Base-by-base conservation (phyloP, 768 basidiomycete species). In the Kwoniella botswanensis region DNA sequence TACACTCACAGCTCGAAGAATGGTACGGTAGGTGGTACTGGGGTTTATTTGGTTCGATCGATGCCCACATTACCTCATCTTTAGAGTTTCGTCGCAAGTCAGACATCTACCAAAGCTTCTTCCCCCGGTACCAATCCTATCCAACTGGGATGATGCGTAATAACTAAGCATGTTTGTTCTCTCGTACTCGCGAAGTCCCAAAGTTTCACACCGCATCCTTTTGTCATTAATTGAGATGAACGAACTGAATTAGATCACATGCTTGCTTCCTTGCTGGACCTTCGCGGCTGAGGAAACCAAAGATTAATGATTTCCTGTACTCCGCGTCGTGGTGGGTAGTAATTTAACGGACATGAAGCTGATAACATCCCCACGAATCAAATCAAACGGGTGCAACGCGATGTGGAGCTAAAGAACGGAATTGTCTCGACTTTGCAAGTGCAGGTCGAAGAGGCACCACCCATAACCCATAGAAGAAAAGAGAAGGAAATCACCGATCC, bases 101-200 rank as follows among this genome's bases (percentile, higher is more conserved):
- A 50, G 18, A 50, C 46, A 50, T 18, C 46, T 50, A 50, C 46
- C 46, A 18, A 50, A 50, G 12, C 46, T 50, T 50, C 18, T 50
- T 15, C 46, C 12, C 46, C 18, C 10, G 12, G 46, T 13, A 15
- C 46, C 46, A 50, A 50, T 18, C 7, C 46, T 50, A 50, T 18
- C 12, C 13, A 15, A 50, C 46, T 50, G 35, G 35, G 35, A 35
- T 35, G 35, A 35, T 35, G 35, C 35, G 35, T 35, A 58, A 29
- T 13, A 35, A 58, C 41, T 61, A 61, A 43, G 59, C 59, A 61
- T 61, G 59, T 61, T 46, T 61, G 46, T 43, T 2, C n/a, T 42
- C 10, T 29, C 13, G 57, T 56, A 21, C 55, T 56, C 55, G 55
- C 24, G 3, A n/a, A 12, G 12, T 56, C 12, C 55, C 5, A 56